Evolutionary conservation across 2,329 filamentous ascomycete species (phyloP).

Genomic region (Elsinoe ampelina): DNA sequence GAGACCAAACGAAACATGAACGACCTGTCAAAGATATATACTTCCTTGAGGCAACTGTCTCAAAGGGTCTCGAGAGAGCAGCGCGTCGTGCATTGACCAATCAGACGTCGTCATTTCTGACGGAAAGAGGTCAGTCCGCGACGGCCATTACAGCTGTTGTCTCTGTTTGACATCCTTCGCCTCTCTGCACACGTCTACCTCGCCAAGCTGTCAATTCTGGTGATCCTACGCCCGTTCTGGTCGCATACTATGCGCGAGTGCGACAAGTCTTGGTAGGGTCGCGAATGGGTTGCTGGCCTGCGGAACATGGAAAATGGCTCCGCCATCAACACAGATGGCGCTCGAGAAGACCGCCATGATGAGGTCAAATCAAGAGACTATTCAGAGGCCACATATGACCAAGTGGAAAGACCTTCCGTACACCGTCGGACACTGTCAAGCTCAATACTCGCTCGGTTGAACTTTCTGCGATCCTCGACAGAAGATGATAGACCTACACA

Average conservation of each 20-base stretch:
- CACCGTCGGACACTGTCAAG: constrained; percentile 52
- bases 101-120: neutral
- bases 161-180: neutral
- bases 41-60: neutral
- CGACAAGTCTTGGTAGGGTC: neutral
- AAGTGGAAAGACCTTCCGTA: constrained; percentile 15
- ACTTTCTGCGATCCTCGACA: constrained; percentile 52
- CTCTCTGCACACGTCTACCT: neutral
- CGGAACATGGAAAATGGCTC: constrained; percentile 18
- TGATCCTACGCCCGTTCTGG: neutral
- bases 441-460: constrained; percentile 58
- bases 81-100: constrained; percentile 2
- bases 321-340: constrained; percentile 13
- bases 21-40: neutral
- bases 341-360: constrained; percentile 11
- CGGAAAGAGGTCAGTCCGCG: neutral
- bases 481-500: constrained; percentile 19
- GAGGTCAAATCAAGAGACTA: constrained; percentile 11
- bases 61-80: constrained; percentile 1
- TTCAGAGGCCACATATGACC: neutral
- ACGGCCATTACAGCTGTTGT: constrained; percentile 4
- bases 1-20: neutral
- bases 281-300: constrained; percentile 16
- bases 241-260: neutral
- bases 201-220: neutral